Percentiles rank a stretch among this genome's conserved stretches.
Conservation (phyloP, 2,329 filamentous ascomycete genomes). For the Pseudogymnoascus destructans region DNA sequence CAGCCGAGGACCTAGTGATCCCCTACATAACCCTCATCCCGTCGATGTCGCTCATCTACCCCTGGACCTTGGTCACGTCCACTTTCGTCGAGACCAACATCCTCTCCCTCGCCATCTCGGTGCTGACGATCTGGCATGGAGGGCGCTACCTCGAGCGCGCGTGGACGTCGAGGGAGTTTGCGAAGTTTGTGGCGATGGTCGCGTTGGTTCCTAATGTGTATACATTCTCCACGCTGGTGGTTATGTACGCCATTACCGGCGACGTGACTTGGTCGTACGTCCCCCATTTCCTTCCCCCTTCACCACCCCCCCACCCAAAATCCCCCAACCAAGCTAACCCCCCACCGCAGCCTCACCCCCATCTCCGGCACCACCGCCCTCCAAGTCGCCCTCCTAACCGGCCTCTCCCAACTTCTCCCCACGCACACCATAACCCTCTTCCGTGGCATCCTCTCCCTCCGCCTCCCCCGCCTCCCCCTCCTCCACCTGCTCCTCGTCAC, state of each 20-base stretch:
- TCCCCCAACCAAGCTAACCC: neutral
- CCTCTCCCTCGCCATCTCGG: slow-evolving; percentile 68
- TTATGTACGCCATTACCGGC: slow-evolving; percentile 58
- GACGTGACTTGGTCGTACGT: slow-evolving; percentile 58
- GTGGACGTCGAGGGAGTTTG: slow-evolving; percentile 85
- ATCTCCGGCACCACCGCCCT: slow-evolving; percentile 82
- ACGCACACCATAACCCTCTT: slow-evolving; percentile 95
- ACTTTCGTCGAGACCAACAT: slow-evolving; percentile 89
- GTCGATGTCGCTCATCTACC: slow-evolving; percentile 69
- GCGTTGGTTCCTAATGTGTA: slow-evolving; percentile 69
- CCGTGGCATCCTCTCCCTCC: slow-evolving; percentile 74
- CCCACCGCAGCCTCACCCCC: slow-evolving; percentile 50
- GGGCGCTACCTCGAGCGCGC: slow-evolving; percentile 91
- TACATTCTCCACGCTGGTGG: slow-evolving; percentile 58
- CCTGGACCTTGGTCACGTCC: slow-evolving; percentile 81
- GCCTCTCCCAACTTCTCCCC: slow-evolving; percentile 93
- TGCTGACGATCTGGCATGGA: slow-evolving; percentile 73
- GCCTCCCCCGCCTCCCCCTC: slow-evolving; percentile 61
- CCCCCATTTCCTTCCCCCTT: slow-evolving; percentile 8
- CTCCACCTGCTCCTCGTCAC: slow-evolving; percentile 64
- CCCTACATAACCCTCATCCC: slow-evolving; percentile 84
- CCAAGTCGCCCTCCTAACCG: slow-evolving; percentile 87
- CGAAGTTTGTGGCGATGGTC: slow-evolving; percentile 71
- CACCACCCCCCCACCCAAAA: neutral
- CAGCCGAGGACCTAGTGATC: slow-evolving; percentile 54